A percentile compares a stretch with the other conserved stretches of the same genome.
phyloP scores from a whole-genome alignment of 495 filamentous ascomycete genomes.

The Penicillium canariense region DNA sequence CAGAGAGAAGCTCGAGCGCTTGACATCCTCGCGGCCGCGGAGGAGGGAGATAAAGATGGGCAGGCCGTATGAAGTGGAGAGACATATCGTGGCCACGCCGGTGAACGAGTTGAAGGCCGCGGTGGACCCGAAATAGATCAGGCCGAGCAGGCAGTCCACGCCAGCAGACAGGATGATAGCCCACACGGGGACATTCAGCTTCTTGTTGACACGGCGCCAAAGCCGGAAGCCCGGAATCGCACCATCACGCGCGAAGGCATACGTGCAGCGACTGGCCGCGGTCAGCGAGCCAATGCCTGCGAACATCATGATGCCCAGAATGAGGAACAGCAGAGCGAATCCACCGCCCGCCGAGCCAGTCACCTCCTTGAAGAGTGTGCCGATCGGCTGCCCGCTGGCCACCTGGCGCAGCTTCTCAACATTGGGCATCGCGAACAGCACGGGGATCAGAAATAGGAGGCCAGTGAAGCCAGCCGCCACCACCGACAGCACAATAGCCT shows the following conservation, averaged over 20 bases:
- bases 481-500: conserved; percentile 70
- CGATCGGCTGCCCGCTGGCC: conserved; percentile 54
- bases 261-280: conserved; percentile 71
- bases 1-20: conserved; percentile 47
- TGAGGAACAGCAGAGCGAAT: conserved; percentile 69
- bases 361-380: conserved; percentile 33
- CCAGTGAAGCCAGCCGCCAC: conserved; percentile 67
- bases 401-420: conserved; percentile 53
- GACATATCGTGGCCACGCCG: conserved; percentile 63
- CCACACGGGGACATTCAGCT: conserved; percentile 56
- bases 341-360: conserved; percentile 53
- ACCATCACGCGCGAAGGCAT: conserved; percentile 65
- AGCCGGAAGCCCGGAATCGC: conserved; percentile 67
- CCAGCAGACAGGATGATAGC: conserved; percentile 55
- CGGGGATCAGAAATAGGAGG: conserved; percentile 63
- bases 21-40: conserved; percentile 46
- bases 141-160: conserved; percentile 55
- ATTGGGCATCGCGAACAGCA: conserved; percentile 63
- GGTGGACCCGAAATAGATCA: conserved; percentile 62
- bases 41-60: conserved; percentile 61
- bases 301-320: conserved; percentile 73
- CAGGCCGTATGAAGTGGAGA: conserved; percentile 60
- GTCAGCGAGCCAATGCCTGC: conserved; percentile 69
- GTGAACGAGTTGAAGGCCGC: conserved; percentile 67
- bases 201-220: conserved; percentile 58